Base-by-base conservation (phyloP, 1,284 basidiomycete species). In the Fomitopsis palustris region DNA sequence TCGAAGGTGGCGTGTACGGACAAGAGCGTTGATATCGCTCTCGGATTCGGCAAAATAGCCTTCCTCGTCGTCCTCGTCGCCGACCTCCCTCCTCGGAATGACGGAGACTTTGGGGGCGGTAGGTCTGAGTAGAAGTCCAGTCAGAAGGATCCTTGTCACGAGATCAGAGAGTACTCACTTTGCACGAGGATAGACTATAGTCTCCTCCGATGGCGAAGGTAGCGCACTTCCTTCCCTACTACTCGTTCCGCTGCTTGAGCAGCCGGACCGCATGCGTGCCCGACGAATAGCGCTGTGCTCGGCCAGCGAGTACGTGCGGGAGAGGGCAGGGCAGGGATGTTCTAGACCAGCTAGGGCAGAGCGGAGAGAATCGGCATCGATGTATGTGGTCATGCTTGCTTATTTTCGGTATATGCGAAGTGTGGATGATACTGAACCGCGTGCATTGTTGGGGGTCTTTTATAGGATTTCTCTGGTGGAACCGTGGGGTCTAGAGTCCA, bases 281-380 rank as follows among this genome's bases (percentile, higher is more conserved):
- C 35, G 16, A 10, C 33, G 29, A 21, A 27, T 35, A 17, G 49
- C 8, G 49, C 21, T 51, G 49, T 51, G 21, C 49, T 51, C 49
- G 49, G n/a, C 33, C 49, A 35, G 29, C 49, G 49, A 51, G 49
- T 17, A 33, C 49, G 35, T 35, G 19, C 12, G 27, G 9, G 5
- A 4, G 49, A 51, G 49, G 4, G 33, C 49, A 33, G 49, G 33
- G 23, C 14, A 19, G 33, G 49, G n/a, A 29, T 33, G 19, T 19
- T 29, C 49, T 51, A 51, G 49, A 33, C 49, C 49, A 51, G 49
- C 49, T 51, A 33, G 49, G 33, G 49, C 19, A 19, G 49, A 51
- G 49, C 27, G 19, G 23, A 51, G 16, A 51, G 29, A 6, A 21
- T 6, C 49, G 35, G 49, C 27, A 51, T 27, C 7, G 17, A 29